Conservation (phyloP, 2,329 filamentous ascomycete genomes). For the Simplicillium sp. region DNA sequence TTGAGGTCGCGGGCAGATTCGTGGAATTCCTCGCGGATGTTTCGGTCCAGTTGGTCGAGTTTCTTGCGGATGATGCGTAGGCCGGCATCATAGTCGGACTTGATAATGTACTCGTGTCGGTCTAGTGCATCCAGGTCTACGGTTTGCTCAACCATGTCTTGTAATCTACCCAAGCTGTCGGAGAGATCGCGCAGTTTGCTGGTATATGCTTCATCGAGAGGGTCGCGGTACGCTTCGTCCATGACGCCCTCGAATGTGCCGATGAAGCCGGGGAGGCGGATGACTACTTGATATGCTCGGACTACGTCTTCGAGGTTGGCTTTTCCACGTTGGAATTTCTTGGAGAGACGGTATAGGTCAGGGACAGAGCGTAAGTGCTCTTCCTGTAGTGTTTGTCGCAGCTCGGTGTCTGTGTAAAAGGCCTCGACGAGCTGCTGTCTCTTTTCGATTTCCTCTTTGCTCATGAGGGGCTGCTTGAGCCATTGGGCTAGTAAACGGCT, state of each 20-base stretch:
- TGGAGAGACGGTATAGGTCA: conserved; percentile 85
- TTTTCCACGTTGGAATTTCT: conserved; percentile 86
- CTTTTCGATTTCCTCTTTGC: conserved; percentile 75
- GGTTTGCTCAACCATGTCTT: conserved; percentile 98
- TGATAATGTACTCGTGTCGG: conserved; percentile 97
- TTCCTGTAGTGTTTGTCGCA: conserved; percentile 94
- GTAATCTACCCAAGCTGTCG: conserved; percentile 72
- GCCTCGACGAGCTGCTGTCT: conserved; percentile 92
- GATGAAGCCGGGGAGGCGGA: conserved; percentile 83
- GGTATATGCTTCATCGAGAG: conserved; percentile 81
- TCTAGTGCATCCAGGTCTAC: conserved; percentile 93
- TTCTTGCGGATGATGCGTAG: conserved; percentile 83
- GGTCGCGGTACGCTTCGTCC: conserved; percentile 86
- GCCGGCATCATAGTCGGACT: conserved; percentile 90
- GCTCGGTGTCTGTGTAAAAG: conserved; percentile 84
- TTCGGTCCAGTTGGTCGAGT: conserved; percentile 71
- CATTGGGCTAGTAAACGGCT: conserved; percentile 87
- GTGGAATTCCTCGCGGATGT: conserved; percentile 76
- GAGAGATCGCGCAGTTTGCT: conserved; percentile 68
- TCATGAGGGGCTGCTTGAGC: conserved; percentile 97
- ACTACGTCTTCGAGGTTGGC: conserved; percentile 95
- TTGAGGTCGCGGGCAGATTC: conserved; percentile 70
- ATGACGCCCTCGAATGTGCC: conserved; percentile 85
- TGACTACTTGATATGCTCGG: conserved; percentile 86
- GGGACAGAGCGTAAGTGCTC: conserved; percentile 89